Percentiles rank a stretch among this genome's conserved stretches.
These are phyloP conservation scores for Chrysanthemum lavandulifolium DNA, from an alignment of 129 eudicot genomes.

Conservation along the genomic window DNA sequence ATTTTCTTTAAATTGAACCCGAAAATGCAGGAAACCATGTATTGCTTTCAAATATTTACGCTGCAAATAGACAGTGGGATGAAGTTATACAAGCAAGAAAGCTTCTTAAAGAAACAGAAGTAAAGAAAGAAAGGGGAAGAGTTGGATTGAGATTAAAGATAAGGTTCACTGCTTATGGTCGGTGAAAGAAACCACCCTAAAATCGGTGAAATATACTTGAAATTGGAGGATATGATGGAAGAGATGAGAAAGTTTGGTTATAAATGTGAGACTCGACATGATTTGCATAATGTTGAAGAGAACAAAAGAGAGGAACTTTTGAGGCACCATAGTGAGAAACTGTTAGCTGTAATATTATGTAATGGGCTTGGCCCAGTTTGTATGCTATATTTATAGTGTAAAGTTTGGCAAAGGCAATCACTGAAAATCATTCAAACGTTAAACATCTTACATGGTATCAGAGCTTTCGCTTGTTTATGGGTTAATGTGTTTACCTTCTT, in stretches of 20 bases:
- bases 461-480: conserved; percentile 76
- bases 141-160: conserved; percentile 76
- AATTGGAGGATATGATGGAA: too few relatives aligned
- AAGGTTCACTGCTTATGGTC: too few relatives aligned
- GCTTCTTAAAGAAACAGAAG: conserved; percentile 66
- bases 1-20: conserved; percentile 77
- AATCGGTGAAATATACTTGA: too few relatives aligned
- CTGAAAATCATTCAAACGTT: too few relatives aligned
- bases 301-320: conserved; percentile 54
- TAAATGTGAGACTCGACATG: conserved; percentile 57
- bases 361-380: too few relatives aligned
- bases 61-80: conserved; percentile 64
- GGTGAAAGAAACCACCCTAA: too few relatives aligned
- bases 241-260: conserved; percentile 59
- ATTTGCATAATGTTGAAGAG: conserved; percentile 75
- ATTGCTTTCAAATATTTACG: conserved; percentile 72
- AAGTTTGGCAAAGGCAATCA: too few relatives aligned
- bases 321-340: conserved; percentile 81
- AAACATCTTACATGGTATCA: too few relatives aligned
- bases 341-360: too few relatives aligned
- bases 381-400: too few relatives aligned
- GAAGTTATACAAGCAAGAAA: conserved; percentile 64
- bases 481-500: conserved; percentile 60
- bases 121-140: conserved; percentile 75
- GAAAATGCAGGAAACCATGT: conserved; percentile 87